These are phyloP conservation scores for Capsicum pubescens DNA, from an alignment of 257 asterid genomes.

Conservation along the genomic window DNA sequence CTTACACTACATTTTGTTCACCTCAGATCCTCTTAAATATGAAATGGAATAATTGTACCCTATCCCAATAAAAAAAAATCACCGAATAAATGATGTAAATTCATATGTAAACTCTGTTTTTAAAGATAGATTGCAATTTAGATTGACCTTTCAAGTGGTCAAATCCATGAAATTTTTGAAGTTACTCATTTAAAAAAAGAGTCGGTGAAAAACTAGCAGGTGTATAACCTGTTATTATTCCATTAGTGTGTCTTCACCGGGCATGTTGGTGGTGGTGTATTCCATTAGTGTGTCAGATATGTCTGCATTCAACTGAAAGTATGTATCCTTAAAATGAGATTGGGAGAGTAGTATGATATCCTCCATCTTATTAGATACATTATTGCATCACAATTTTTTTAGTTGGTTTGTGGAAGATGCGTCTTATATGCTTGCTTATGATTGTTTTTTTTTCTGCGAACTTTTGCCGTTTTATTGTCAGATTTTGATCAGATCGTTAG, in stretches of 20 bases:
- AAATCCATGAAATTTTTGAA: background rate
- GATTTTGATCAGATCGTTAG: slow-evolving; percentile 82
- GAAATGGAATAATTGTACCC: background rate
- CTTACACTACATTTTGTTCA: slow-evolving; percentile 8
- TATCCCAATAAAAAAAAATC: background rate
- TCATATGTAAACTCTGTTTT: background rate
- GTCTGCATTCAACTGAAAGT: background rate
- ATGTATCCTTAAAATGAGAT: background rate
- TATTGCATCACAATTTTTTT: background rate
- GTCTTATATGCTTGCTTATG: slow-evolving; percentile 23
- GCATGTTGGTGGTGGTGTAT: too few species aligned
- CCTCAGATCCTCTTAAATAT: slow-evolving; percentile 8
- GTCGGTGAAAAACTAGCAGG: background rate
- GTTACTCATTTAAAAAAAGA: too few species aligned
- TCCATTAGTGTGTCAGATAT: background rate
- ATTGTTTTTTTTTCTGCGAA: slow-evolving; percentile 32
- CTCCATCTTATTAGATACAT: background rate
- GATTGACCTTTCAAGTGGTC: background rate
- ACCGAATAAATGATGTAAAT: background rate
- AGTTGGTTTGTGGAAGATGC: background rate
- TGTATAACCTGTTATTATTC: background rate
- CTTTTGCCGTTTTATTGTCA: slow-evolving; percentile 44
- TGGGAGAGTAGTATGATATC: slow-evolving; percentile 17
- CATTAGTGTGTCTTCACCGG: background rate
- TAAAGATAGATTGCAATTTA: slow-evolving; percentile 2